phyloP scores from a whole-genome alignment of 1,139 yeast species.

The Candida smagusa region DNA sequence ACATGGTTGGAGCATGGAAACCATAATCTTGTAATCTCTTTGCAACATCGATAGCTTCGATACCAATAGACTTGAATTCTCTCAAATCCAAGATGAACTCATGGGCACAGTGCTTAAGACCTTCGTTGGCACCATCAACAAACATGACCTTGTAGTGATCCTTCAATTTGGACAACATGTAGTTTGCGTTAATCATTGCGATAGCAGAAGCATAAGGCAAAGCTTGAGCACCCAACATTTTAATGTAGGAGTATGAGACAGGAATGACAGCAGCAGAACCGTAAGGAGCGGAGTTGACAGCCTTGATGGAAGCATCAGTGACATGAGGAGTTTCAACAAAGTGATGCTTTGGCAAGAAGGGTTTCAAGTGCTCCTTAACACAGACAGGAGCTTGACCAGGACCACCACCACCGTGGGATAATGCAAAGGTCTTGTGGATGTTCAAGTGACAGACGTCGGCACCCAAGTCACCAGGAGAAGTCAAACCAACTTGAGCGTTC shows the following conservation, averaged over 20 bases:
- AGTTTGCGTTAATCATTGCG: conserved; percentile 93
- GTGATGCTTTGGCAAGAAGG: conserved; percentile 80
- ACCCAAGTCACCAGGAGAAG: conserved; percentile 96
- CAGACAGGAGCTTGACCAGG: conserved; percentile 99
- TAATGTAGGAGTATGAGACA: conserved; percentile 91
- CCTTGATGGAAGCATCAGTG: conserved; percentile 55
- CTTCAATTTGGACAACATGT: conserved; percentile 78
- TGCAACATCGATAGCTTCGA: conserved; percentile 95
- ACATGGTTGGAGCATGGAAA: conserved; percentile 98
- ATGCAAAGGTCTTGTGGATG: conserved; percentile 94
- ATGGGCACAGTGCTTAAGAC: conserved; percentile 85
- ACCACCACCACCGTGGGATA: conserved; percentile 99
- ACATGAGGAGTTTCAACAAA: conserved; percentile 58
- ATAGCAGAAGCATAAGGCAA: conserved; percentile 81
- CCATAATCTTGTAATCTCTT: conserved; percentile 97
- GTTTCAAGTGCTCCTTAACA: conserved; percentile 77
- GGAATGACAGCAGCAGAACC: conserved; percentile 95
- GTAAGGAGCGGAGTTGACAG: conserved; percentile 92
- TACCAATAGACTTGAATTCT: conserved; percentile 74
- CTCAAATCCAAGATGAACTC: conserved; percentile 92
- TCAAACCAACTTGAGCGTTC: conserved; percentile 98
- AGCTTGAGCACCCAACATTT: conserved; percentile 84
- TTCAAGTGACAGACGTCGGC: conserved; percentile 99
- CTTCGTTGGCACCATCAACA: conserved; percentile 51
- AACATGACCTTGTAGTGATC: conserved; percentile 75